Conservation (phyloP, 768 basidiomycete genomes). For the Dioszegia hungarica region DNA sequence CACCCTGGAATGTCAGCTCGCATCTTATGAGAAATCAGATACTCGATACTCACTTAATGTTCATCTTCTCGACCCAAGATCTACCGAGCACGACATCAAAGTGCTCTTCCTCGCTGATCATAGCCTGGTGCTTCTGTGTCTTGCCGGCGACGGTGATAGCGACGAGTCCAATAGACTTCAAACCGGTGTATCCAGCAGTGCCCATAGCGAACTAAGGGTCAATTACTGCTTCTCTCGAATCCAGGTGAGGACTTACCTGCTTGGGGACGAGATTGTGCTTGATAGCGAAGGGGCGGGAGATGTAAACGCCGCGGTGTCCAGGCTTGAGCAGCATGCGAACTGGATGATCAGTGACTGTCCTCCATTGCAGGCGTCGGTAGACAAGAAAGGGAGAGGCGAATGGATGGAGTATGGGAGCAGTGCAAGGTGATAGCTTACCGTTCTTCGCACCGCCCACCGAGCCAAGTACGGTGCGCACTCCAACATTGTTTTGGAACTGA, state of each 20-base stretch:
- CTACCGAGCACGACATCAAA: constrained; percentile 93
- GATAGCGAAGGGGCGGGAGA: constrained; percentile 86
- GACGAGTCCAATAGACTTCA: constrained; percentile 64
- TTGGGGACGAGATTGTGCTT: constrained; percentile 80
- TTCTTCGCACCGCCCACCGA: constrained; percentile 83
- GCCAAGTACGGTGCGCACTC: constrained; percentile 86
- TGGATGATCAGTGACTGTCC: constrained; percentile 45
- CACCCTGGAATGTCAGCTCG: constrained; percentile 50
- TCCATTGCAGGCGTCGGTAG: no score
- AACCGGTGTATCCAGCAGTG: constrained; percentile 84
- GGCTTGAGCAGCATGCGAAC: constrained; percentile 90
- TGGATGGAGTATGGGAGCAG: no score
- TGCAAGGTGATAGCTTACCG: constrained; percentile 54
- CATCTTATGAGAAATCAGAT: background rate
- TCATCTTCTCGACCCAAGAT: constrained; percentile 62
- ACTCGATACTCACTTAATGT: constrained; percentile 56
- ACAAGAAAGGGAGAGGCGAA: no score
- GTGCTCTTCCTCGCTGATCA: constrained; percentile 87
- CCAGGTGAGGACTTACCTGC: constrained; percentile 52
- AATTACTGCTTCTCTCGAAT: background rate
- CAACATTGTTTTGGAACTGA: constrained; percentile 84
- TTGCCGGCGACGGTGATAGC: constrained; percentile 63
- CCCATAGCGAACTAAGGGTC: constrained; percentile 62
- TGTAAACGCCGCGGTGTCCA: constrained; percentile 90
- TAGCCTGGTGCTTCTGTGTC: constrained; percentile 57